Percentiles rank a stretch among this genome's conserved stretches.
These are phyloP conservation scores for Sergeia podlipaevii DNA, from an alignment of 208 protist species.

Conservation along the genomic window DNA sequence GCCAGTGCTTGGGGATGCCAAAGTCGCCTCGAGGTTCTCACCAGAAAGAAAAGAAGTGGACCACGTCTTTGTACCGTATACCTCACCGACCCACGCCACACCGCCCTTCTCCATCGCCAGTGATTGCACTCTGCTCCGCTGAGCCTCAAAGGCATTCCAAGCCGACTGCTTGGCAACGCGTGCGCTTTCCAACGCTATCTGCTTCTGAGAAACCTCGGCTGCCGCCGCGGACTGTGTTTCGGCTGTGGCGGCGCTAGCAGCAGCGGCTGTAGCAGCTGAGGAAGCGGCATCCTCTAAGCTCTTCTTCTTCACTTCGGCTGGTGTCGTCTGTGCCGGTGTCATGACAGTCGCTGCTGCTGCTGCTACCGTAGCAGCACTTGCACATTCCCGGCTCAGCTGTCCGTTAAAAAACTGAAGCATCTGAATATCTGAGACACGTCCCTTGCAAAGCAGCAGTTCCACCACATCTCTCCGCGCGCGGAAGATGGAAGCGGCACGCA, in stretches of 20 bases:
- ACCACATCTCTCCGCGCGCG: constrained; percentile 54
- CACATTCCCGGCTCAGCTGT: constrained; percentile 23
- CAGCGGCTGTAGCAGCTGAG: not conserved
- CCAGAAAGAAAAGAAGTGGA: constrained; percentile 6
- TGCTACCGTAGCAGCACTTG: not conserved
- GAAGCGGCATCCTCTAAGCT: too few species aligned
- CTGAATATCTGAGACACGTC: constrained; percentile 56
- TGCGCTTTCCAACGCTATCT: not conserved
- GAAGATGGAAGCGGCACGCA: constrained; percentile 21
- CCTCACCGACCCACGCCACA: constrained; percentile 23
- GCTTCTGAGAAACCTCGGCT: not conserved
- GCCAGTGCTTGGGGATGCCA: not conserved
- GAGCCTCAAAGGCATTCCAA: not conserved
- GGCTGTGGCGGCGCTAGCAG: not conserved
- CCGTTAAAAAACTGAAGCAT: constrained; percentile 64
- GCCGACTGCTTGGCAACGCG: constrained; percentile 3
- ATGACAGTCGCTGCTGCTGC: not conserved
- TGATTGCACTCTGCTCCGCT: not conserved
- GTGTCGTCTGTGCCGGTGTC: not conserved
- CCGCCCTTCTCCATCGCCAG: not conserved
- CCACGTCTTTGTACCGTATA: constrained; percentile 19
- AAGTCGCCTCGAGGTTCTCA: not conserved
- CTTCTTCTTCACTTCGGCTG: not conserved
- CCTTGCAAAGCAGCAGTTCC: constrained; percentile 52
- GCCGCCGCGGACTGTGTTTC: not conserved